Percentiles rank a stretch among this genome's conserved stretches.
phyloP scores from a whole-genome alignment of 257 asterid species.

The Solanum neorickii region DNA sequence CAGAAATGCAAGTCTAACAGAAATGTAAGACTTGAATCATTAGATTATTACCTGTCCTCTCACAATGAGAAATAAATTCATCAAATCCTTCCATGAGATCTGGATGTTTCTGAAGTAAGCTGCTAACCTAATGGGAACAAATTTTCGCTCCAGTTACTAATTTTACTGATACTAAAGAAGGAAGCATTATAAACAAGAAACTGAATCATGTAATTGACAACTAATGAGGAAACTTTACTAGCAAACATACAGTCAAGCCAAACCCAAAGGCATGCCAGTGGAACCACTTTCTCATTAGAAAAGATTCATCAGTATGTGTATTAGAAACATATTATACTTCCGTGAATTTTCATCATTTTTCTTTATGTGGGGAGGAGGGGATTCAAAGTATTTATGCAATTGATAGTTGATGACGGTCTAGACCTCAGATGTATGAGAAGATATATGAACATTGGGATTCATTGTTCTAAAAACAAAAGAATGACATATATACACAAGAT shows the following conservation, averaged over 20 bases:
- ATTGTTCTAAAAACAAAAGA: not conserved
- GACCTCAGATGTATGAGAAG: not conserved
- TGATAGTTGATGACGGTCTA: not conserved
- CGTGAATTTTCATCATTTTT: not conserved
- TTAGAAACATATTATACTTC: not conserved
- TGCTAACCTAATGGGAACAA: slow-evolving; percentile 32
- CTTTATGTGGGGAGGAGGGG: not conserved
- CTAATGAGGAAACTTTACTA: not conserved
- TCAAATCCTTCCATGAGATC: slow-evolving; percentile 58
- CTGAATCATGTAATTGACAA: not conserved
- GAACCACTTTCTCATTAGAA: not conserved
- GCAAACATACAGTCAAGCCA: not conserved
- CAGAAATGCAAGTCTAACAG: not conserved
- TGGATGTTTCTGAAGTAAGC: slow-evolving; percentile 42
- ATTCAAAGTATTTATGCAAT: not conserved
- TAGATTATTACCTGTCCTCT: slow-evolving; percentile 38
- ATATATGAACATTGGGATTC: not conserved
- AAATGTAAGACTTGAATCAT: not conserved
- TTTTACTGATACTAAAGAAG: slow-evolving; percentile 2
- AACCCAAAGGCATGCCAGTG: not conserved
- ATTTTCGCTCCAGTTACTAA: slow-evolving; percentile 11
- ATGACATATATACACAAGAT: not conserved
- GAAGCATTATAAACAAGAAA: slow-evolving; percentile 5
- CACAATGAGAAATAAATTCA: slow-evolving; percentile 32
- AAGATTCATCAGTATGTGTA: not conserved